phyloP scores from a whole-genome alignment of 331 rosid species.

The Dryas integrifolia region DNA sequence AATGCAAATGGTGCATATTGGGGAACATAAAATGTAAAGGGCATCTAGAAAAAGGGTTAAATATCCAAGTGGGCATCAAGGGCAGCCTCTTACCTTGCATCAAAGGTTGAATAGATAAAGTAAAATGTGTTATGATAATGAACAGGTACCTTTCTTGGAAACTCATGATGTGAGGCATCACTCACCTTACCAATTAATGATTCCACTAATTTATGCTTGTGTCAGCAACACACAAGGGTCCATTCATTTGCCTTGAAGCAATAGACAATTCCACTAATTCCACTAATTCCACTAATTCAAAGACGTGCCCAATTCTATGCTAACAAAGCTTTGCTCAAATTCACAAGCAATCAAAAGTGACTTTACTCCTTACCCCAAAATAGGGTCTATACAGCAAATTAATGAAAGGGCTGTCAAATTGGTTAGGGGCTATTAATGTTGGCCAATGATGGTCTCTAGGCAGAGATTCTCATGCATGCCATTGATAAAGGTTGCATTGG shows the following conservation, averaged over 20 bases:
- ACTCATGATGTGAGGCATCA: slow-evolving; percentile 35
- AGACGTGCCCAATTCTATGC: background rate
- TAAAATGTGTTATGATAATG: slow-evolving; percentile 25
- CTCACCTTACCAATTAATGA: slow-evolving; percentile 32
- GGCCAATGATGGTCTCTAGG: background rate
- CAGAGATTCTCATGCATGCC: background rate
- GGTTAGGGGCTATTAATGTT: background rate
- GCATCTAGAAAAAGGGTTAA: background rate
- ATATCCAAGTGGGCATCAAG: slow-evolving; percentile 21
- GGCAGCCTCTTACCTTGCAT: slow-evolving; percentile 13
- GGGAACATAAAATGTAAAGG: background rate
- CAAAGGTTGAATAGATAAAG: slow-evolving; percentile 15
- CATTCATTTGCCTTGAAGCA: slow-evolving; percentile 17
- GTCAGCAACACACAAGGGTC: slow-evolving; percentile 12
- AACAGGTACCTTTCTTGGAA: slow-evolving; percentile 16
- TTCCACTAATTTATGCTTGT: slow-evolving; percentile 23
- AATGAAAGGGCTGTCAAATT: too few species aligned
- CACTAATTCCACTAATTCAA: background rate
- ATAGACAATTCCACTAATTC: background rate
- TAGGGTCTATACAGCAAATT: background rate
- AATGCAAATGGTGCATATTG: background rate
- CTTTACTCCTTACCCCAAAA: slow-evolving; percentile 11
- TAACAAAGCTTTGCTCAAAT: background rate
- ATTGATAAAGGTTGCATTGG: background rate
- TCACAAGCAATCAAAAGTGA: slow-evolving; percentile 13